Evolutionary conservation across 345 rosid species (phyloP).

Genomic region (Eucalyptus regnans): DNA sequence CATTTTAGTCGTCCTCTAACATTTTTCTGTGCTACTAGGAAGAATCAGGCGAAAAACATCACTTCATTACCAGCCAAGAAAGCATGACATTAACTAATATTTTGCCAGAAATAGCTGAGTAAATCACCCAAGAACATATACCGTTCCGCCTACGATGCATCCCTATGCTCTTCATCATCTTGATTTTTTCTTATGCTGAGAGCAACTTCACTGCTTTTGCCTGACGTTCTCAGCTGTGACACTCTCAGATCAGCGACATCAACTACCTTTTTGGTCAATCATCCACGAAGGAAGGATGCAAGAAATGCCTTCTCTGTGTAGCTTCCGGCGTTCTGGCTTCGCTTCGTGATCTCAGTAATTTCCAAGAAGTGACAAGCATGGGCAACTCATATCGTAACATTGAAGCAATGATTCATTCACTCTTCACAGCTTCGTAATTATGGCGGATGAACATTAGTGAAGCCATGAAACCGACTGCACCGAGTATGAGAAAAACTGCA

Average conservation of each 20-base stretch:
- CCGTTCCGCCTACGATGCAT: neutral
- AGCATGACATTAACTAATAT: neutral
- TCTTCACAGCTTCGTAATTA: slow-evolving; percentile 50
- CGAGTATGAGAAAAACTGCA: slow-evolving; percentile 61
- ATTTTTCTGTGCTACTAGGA: neutral
- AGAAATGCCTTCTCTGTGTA: neutral
- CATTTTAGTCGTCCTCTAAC: neutral
- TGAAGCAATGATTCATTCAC: slow-evolving; percentile 8
- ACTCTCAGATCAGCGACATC: neutral
- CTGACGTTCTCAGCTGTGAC: neutral
- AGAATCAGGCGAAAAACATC: neutral
- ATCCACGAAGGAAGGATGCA: neutral
- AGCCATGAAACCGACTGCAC: slow-evolving; percentile 46
- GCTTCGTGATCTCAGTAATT: neutral
- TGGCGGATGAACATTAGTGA: slow-evolving; percentile 53
- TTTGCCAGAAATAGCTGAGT: neutral
- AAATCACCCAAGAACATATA: neutral
- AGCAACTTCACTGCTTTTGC: neutral
- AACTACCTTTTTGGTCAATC: neutral
- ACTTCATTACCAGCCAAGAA: neutral
- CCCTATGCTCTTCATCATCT: neutral
- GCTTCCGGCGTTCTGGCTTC: neutral
- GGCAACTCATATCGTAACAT: neutral
- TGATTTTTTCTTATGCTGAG: neutral
- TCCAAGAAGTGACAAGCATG: neutral